Evolutionary conservation across 345 rosid genomes (phyloP), one percentile per base, ranked within the genome.

Genomic region (Dovyalis caffra): DNA sequence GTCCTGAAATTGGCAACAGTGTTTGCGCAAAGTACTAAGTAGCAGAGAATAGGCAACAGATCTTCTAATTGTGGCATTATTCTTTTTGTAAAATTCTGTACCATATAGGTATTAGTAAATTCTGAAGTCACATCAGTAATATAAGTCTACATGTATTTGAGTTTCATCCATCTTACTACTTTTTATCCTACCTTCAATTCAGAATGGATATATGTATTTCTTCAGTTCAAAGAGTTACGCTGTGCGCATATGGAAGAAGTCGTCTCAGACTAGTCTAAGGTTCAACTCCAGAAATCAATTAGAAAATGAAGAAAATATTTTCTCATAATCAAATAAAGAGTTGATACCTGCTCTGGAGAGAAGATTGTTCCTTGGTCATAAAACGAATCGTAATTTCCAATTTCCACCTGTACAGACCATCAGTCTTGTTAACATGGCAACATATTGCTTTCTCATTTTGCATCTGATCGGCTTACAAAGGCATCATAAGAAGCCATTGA

Each of bases 341-440:
- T 63, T 38, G 32, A n/a, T 85, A 89, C 92, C 92, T 89, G 85
- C 60, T 87, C 86, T 1, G 87, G 85, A 6, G 88, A 78, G 84
- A 89, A 89, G 61, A 83, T 45, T 9, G 79, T 9, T 25, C 89
- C 89, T 0, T 60, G 6, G 32, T 89, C 90, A 4, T 89, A 89
- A 74, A 87, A 89, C 0, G 90, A 89, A 74, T 89, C 89, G 28
- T 89, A 89, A 68, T 89, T 89, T 74, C 92, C 92, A 69, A 89
- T 87, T 77, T 89, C 92, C 40, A 86, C 88, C 92, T 87, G 85
- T 80, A 78, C 20, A 67, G 32, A 16, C 14, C 63, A 76, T 32
- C 20, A 20, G 60, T 37, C 64, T 74, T 16, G 60, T 62, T 6
- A 29, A 53, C 47, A 57, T 29, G 61, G 65, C 23, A 6, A 71